A percentile compares a stretch with the other conserved stretches of the same genome.
phyloP scores from a whole-genome alignment of 805 yeast species.

The Ogataea sp. region DNA sequence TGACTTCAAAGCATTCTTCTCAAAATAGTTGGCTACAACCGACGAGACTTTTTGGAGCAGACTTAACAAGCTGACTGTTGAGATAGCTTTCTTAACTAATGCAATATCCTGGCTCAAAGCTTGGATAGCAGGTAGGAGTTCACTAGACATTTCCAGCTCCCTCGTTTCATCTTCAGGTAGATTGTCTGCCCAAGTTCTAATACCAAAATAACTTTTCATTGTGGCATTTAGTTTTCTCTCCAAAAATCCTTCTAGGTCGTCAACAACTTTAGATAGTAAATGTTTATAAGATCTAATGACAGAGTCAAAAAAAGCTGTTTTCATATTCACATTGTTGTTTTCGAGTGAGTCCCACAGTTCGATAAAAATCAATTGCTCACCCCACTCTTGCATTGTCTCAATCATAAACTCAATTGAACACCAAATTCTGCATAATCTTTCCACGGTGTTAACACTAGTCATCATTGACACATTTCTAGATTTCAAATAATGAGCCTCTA shows the following conservation, averaged over 20 bases:
- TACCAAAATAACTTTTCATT: constrained; percentile 28
- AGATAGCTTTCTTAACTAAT: constrained; percentile 22
- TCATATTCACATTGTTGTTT: constrained; percentile 8
- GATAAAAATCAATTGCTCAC: constrained; percentile 32
- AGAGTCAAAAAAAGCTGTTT: constrained; percentile 35
- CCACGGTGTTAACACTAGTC: constrained; percentile 18
- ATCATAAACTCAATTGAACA: constrained; percentile 28
- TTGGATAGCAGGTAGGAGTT: constrained; percentile 18
- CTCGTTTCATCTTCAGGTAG: too few species aligned
- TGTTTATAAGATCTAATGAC: constrained; percentile 30
- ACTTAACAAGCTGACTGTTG: constrained; percentile 20
- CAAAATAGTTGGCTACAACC: constrained; percentile 27
- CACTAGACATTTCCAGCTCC: constrained; percentile 14
- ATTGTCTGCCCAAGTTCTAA: constrained; percentile 20
- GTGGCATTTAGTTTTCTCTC: constrained; percentile 27
- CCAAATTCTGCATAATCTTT: constrained; percentile 33
- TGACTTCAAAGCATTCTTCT: constrained; percentile 29
- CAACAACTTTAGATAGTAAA: constrained; percentile 21
- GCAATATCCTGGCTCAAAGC: constrained; percentile 19
- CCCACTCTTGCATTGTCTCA: constrained; percentile 34
- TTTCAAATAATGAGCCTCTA: constrained; percentile 30
- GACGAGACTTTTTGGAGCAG: constrained; percentile 18
- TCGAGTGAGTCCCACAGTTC: constrained; percentile 30
- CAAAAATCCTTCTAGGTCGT: constrained; percentile 22
- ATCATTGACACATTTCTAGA: neutral